These are phyloP conservation scores for Debaryomyces maramus DNA, from an alignment of 805 yeast genomes.

Conservation along the genomic window DNA sequence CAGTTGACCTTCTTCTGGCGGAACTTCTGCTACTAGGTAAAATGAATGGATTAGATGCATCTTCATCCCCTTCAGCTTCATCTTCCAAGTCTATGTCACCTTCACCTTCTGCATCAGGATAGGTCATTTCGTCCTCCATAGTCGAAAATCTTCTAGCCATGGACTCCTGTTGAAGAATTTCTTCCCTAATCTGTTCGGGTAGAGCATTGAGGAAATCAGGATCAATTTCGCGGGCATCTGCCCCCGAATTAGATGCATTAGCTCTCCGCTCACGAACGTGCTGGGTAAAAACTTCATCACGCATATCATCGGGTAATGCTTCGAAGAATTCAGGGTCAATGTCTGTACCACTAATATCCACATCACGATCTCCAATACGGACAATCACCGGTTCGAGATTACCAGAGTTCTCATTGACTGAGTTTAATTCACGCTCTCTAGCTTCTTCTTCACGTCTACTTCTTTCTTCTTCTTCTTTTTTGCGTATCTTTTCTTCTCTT, in stretches of 20 bases:
- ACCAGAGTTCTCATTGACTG: slow-evolving; percentile 16
- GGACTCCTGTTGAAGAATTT: slow-evolving; percentile 58
- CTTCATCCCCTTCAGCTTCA: slow-evolving; percentile 9
- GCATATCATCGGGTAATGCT: slow-evolving; percentile 89
- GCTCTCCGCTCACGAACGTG: slow-evolving; percentile 76
- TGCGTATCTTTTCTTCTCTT: slow-evolving; percentile 29
- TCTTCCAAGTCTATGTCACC: slow-evolving; percentile 13
- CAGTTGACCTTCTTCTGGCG: slow-evolving; percentile 14
- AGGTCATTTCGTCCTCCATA: slow-evolving; percentile 20
- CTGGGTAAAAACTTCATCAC: slow-evolving; percentile 87
- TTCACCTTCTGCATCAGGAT: slow-evolving; percentile 18
- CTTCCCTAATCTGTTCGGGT: slow-evolving; percentile 67
- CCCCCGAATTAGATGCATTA: slow-evolving; percentile 46
- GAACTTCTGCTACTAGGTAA: background rate
- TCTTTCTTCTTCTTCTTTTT: slow-evolving; percentile 31
- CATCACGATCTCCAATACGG: slow-evolving; percentile 70
- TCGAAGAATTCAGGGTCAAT: slow-evolving; percentile 88
- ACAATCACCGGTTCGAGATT: slow-evolving; percentile 59
- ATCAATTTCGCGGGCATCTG: slow-evolving; percentile 64
- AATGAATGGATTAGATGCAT: slow-evolving; percentile 2
- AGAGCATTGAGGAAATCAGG: slow-evolving; percentile 79
- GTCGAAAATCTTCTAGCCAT: slow-evolving; percentile 40
- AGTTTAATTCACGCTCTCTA: slow-evolving; percentile 19
- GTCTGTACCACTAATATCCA: slow-evolving; percentile 86
- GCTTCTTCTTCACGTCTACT: slow-evolving; percentile 28